Base-by-base conservation (phyloP, 2,329 filamentous ascomycete genomes). In the Aphanoascus verrucosus region DNA sequence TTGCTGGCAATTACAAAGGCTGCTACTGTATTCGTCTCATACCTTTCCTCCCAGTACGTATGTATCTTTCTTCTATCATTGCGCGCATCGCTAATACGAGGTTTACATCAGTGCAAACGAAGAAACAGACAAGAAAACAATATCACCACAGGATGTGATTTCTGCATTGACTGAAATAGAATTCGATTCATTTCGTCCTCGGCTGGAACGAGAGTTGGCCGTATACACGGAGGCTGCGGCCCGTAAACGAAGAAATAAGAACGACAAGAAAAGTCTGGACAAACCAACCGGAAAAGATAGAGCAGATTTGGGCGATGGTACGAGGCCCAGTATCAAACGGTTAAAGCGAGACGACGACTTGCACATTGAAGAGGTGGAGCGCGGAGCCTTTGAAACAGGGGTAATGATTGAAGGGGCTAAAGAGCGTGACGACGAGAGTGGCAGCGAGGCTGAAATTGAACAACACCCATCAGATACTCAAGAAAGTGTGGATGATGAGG, bases 11-110 rank as follows among this genome's bases (percentile, higher is more conserved):
- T 84, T 57, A 78, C 80, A 49, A 84, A 83, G 63, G 79, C 79
- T 57, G 81, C 81, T 28, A 84, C 81, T 3, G 81, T 84, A 3
- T 84, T 84, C 65, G 77, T 84, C 15, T 83, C 78, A 56, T 83
- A 83, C 64, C 68, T 83, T 46, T 77, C 79, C 55, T 75, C 77
- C 54, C 74, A 77, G 79, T 82, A 72, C 56, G 77, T 64, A n/a
- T n/a, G n/a, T n/a, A n/a, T n/a, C n/a, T n/a, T n/a, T n/a, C n/a
- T n/a, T n/a, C n/a, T n/a, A n/a, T n/a, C n/a, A n/a, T n/a, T n/a
- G n/a, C n/a, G n/a, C n/a, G n/a, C 11, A 7, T 20, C 9, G 19
- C 49, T 51, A 28, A 51, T 14, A 17, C 19, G 9, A 43, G 8
- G 2, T 31, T 6, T 19, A 8, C 19, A 2, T n/a, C 55, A 82